These are phyloP conservation scores for Nyssa sinensis DNA, from an alignment of 148 eudicot genomes.

Conservation along the genomic window DNA sequence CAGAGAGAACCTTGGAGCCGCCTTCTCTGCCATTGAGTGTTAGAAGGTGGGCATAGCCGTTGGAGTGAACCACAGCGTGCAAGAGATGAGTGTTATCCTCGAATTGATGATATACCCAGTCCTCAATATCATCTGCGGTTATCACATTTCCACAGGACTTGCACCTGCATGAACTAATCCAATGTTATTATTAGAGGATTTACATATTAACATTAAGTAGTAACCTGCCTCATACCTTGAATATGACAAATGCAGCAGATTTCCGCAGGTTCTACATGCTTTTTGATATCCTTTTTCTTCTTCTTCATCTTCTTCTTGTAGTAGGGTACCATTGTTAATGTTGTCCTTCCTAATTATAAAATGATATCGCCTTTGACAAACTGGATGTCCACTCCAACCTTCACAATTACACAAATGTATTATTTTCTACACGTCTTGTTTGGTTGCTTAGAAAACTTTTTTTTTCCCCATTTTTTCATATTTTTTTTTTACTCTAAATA, in stretches of 20 bases:
- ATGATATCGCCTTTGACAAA: slow-evolving; percentile 41
- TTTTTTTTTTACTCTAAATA: too few species aligned
- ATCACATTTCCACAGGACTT: neutral
- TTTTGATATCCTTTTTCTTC: neutral
- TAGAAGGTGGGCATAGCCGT: slow-evolving; percentile 4
- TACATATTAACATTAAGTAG: too few species aligned
- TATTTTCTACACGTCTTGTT: too few species aligned
- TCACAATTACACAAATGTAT: neutral
- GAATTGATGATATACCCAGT: neutral
- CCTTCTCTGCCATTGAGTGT: slow-evolving; percentile 13
- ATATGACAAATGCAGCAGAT: neutral
- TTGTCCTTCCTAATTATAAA: slow-evolving; percentile 36
- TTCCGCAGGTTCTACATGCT: neutral
- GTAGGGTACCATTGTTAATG: neutral
- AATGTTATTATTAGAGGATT: too few species aligned
- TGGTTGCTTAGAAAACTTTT: too few species aligned
- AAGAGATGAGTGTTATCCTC: neutral
- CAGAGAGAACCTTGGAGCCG: neutral
- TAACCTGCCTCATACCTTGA: neutral
- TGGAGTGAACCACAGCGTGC: slow-evolving; percentile 2
- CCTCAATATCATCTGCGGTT: neutral
- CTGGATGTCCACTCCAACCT: slow-evolving; percentile 46
- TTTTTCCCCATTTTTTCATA: too few species aligned
- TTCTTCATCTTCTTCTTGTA: neutral
- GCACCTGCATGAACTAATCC: neutral